phyloP scores from a whole-genome alignment of 2,329 filamentous ascomycete species.

The Botrytis fragariae region DNA sequence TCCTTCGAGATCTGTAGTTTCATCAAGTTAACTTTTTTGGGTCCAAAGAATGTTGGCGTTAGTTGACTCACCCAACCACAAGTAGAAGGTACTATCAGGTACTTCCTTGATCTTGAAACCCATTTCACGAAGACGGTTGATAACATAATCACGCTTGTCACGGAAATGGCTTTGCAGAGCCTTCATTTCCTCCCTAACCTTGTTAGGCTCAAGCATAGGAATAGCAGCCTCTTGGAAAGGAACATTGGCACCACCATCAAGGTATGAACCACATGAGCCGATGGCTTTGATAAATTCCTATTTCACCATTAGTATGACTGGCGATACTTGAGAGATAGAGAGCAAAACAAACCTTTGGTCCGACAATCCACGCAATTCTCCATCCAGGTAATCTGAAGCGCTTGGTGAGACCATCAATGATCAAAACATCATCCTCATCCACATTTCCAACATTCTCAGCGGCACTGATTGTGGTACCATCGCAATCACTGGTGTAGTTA shows the following conservation, averaged over 20 bases:
- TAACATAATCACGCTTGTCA: slow-evolving; percentile 88
- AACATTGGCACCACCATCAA: slow-evolving; percentile 91
- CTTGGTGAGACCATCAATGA: slow-evolving; percentile 95
- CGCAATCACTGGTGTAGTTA: slow-evolving; percentile 91
- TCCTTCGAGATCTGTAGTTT: slow-evolving; percentile 52
- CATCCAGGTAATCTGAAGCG: slow-evolving; percentile 93
- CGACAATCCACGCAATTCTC: slow-evolving; percentile 95
- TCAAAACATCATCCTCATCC: slow-evolving; percentile 83
- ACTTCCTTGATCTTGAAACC: slow-evolving; percentile 82
- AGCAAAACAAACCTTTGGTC: slow-evolving; percentile 60
- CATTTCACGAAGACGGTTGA: slow-evolving; percentile 75
- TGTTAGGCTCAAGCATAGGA: slow-evolving; percentile 82
- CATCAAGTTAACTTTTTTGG: background rate
- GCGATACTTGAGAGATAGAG: background rate
- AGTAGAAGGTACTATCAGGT: slow-evolving; percentile 91
- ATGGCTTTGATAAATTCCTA: slow-evolving; percentile 89
- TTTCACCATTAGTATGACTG: slow-evolving; percentile 9
- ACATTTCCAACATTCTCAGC: slow-evolving; percentile 90
- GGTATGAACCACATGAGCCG: slow-evolving; percentile 86
- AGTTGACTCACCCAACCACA: slow-evolving; percentile 56
- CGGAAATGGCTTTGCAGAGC: slow-evolving; percentile 87
- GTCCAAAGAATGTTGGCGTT: background rate
- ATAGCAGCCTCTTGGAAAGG: slow-evolving; percentile 94
- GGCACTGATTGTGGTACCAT: slow-evolving; percentile 83
- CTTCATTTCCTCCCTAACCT: slow-evolving; percentile 82